These are phyloP conservation scores for Hydnomerulius pinastri DNA, from an alignment of 768 basidiomycete species.

Conservation along the genomic window DNA sequence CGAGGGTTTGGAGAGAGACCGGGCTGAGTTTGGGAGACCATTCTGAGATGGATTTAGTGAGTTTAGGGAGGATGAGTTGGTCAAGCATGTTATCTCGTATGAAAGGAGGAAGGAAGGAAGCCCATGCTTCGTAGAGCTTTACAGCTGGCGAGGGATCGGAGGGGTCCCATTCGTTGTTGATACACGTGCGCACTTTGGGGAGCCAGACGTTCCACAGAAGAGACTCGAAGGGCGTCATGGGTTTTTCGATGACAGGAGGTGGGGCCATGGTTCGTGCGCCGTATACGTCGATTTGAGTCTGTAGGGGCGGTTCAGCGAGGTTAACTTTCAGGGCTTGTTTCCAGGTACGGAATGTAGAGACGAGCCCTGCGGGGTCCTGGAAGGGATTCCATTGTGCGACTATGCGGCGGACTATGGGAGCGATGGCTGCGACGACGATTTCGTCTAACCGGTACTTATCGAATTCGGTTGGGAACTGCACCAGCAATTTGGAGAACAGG, in stretches of 20 bases:
- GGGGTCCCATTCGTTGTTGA: constrained; percentile 95
- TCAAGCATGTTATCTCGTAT: constrained; percentile 94
- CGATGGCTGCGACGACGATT: constrained; percentile 89
- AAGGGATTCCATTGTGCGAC: constrained; percentile 84
- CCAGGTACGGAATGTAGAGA: constrained; percentile 71
- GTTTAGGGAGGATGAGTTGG: constrained; percentile 93
- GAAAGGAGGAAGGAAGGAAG: constrained; percentile 83
- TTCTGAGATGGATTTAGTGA: constrained; percentile 77
- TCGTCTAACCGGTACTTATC: constrained; percentile 83
- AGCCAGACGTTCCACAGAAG: constrained; percentile 95
- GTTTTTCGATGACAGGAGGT: constrained; percentile 43
- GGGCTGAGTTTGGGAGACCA: constrained; percentile 71
- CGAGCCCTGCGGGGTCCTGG: constrained; percentile 65
- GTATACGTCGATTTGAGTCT: constrained; percentile 56
- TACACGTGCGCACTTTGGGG: constrained; percentile 87
- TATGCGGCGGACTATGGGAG: constrained; percentile 74
- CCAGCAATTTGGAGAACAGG: constrained; percentile 69
- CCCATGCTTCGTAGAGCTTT: constrained; percentile 86
- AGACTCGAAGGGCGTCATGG: constrained; percentile 95
- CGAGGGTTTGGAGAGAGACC: constrained; percentile 70
- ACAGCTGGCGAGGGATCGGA: constrained; percentile 73
- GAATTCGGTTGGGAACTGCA: constrained; percentile 73
- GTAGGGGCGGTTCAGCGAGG: constrained; percentile 41
- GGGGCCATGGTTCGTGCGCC: constrained; percentile 43
- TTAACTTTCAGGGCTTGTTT: constrained; percentile 65